Evolutionary conservation across 768 basidiomycete genomes (phyloP), one percentile per base, ranked within the genome.

Genomic region (Xanthoconium stramineum): DNA sequence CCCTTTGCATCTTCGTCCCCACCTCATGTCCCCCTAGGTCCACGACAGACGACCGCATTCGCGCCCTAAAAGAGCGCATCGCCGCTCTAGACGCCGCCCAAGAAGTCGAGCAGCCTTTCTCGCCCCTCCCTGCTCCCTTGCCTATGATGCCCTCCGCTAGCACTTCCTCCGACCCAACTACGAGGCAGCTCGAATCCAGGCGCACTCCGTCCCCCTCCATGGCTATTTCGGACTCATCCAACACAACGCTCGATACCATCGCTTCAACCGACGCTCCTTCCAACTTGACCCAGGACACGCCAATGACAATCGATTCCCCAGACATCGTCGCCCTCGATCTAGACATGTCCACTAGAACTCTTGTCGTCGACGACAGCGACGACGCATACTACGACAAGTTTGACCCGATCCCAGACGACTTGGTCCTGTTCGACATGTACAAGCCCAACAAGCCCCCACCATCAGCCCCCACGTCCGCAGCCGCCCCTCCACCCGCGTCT

Each of bases 311-410:
- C 4, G 54, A 61, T 52, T 61, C 59, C 0, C 57, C 58, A 15
- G 55, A 59, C 11, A 40, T 64, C n/a, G 51, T 52, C 43, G 60
- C 68, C 33, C 52, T 67, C 14, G 66, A 70, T 9, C 59, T 71
- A 10, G 63, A 70, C 15, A 3, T 53, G 6, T 69, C 65, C 0
- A 42, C 53, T 15, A 44, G 52, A 12, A 67, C 61, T 0, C 54
- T 73, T 11, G 55, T 62, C 12, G 66, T 67, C 42, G 64, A 61
- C 30, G 73, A 71, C 37, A 76, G 74, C 50, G 83, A 84, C 44
- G 80, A 79, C 19, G 74, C 72, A 11, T 74, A 78, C 35, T 84
- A 82, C 78, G 74, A 72, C 44, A 69, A 69, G 15, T 60, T 82
- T 49, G 76, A 76, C n/a, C 78, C 50, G 38, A 59, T 59, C 33